Percentiles rank a stretch among this genome's conserved stretches.
Conservation (phyloP, 352 stramenopile species). For the Phytophthora pinifolia region DNA sequence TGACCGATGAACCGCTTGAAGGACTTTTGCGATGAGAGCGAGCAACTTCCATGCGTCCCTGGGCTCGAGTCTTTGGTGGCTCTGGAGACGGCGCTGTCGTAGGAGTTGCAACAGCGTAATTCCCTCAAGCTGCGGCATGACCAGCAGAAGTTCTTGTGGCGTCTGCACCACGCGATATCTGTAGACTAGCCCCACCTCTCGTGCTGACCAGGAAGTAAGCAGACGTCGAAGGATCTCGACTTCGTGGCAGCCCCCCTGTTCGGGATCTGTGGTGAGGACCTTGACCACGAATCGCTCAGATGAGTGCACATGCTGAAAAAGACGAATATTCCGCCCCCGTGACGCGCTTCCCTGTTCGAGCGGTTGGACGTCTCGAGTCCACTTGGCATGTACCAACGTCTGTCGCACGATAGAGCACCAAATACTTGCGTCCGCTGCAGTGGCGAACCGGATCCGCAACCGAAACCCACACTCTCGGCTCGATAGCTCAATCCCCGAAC, state of each 20-base stretch:
- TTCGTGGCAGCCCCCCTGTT: slow-evolving; percentile 34
- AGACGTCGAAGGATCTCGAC: slow-evolving; percentile 47
- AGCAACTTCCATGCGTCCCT: slow-evolving; percentile 13
- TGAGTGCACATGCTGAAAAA: slow-evolving; percentile 13
- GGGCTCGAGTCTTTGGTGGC: slow-evolving; percentile 20
- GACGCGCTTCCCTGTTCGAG: background rate
- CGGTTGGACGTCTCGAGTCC: slow-evolving; percentile 32
- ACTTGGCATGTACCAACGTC: slow-evolving; percentile 39
- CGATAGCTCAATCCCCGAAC: slow-evolving; percentile 38
- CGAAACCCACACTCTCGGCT: slow-evolving; percentile 25
- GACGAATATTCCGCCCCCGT: slow-evolving; percentile 3
- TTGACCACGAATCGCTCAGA: slow-evolving; percentile 51
- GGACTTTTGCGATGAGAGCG: slow-evolving; percentile 17
- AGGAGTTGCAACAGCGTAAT: slow-evolving; percentile 49
- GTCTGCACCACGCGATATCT: slow-evolving; percentile 63
- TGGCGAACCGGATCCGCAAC: slow-evolving; percentile 51
- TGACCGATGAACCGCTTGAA: slow-evolving; percentile 92
- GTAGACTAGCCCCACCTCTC: slow-evolving; percentile 27
- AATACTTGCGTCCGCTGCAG: slow-evolving; percentile 47
- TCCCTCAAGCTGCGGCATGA: slow-evolving; percentile 58
- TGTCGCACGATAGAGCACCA: slow-evolving; percentile 47
- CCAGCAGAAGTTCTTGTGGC: slow-evolving; percentile 36
- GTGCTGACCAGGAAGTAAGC: slow-evolving; percentile 6
- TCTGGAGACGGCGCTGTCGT: slow-evolving; percentile 13
- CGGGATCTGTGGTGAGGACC: slow-evolving; percentile 19